A percentile compares a stretch with the other conserved stretches of the same genome.
These are phyloP conservation scores for Hypoxylon lenormandii DNA, from an alignment of 495 filamentous ascomycete species.

Conservation along the genomic window DNA sequence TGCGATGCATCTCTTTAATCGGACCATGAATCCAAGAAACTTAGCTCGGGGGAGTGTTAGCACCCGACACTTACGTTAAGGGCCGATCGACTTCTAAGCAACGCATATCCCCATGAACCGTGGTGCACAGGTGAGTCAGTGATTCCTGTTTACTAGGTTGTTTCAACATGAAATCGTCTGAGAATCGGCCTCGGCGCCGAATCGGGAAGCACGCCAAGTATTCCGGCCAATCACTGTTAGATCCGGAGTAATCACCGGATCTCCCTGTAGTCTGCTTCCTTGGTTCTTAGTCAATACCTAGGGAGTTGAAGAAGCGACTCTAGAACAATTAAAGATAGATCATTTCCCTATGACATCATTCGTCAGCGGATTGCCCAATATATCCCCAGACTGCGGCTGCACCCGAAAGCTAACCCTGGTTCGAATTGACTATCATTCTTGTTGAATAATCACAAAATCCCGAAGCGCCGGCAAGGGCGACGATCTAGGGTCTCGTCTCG, in stretches of 20 bases:
- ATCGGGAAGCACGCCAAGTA: constrained; percentile 28
- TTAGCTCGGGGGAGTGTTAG: constrained; percentile 4
- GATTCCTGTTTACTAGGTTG: constrained; percentile 28
- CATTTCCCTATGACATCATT: constrained; percentile 46
- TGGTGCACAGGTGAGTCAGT: constrained; percentile 28
- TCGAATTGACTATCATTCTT: not conserved
- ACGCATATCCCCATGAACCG: constrained; percentile 12
- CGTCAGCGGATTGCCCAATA: constrained; percentile 18
- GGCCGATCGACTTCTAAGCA: constrained; percentile 18
- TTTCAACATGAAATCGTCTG: constrained; percentile 26
- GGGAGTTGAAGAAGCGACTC: constrained; percentile 9
- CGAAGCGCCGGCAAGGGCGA: constrained; percentile 34
- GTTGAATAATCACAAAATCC: not conserved
- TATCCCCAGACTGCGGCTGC: constrained; percentile 32
- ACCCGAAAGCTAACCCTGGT: constrained; percentile 11
- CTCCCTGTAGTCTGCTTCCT: constrained; percentile 16
- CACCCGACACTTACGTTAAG: constrained; percentile 6
- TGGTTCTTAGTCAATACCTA: constrained; percentile 10
- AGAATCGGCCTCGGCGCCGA: constrained; percentile 21
- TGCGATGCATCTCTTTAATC: constrained; percentile 22
- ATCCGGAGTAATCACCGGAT: constrained; percentile 19
- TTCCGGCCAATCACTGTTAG: constrained; percentile 30
- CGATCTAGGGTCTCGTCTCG: constrained; percentile 23
- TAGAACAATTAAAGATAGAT: constrained; percentile 27
- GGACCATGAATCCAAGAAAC: constrained; percentile 6